These are phyloP conservation scores for Naganishia randhawae DNA, from an alignment of 768 basidiomycete genomes.

Conservation along the genomic window DNA sequence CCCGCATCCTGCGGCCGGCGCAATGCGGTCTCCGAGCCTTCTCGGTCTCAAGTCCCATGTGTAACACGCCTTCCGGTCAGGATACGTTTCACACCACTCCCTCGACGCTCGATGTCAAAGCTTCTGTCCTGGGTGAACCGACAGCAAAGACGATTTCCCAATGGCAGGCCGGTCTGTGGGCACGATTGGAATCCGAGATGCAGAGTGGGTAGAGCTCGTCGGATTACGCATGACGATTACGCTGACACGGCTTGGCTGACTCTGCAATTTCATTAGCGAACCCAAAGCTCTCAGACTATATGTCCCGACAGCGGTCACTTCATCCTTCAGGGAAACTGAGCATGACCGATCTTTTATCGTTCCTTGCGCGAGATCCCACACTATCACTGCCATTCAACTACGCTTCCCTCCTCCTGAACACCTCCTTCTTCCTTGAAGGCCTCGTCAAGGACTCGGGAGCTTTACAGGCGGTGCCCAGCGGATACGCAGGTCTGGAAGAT, in stretches of 20 bases:
- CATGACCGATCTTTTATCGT: conserved; percentile 17
- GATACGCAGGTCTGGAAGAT: conserved; percentile 35
- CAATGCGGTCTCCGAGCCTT: neutral
- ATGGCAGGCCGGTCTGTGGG: conserved; percentile 47
- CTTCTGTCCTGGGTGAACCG: conserved; percentile 7
- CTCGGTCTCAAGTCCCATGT: conserved; percentile 1
- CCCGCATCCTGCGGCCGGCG: neutral
- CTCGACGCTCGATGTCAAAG: neutral
- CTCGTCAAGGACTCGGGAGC: conserved; percentile 62
- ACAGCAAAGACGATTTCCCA: conserved; percentile 34
- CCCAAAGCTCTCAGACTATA: conserved; percentile 32
- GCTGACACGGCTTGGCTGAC: neutral
- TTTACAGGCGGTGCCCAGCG: conserved; percentile 32
- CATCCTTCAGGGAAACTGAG: neutral
- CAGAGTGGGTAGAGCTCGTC: conserved; percentile 36
- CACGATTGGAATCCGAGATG: conserved; percentile 44
- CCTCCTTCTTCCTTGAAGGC: conserved; percentile 83
- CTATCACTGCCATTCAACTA: conserved; percentile 78
- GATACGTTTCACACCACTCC: conserved; percentile 10
- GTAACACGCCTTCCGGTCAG: neutral
- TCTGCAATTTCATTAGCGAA: conserved; percentile 34
- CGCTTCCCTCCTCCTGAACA: conserved; percentile 87
- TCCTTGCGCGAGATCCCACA: conserved; percentile 55
- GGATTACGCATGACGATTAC: neutral
- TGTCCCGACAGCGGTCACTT: neutral